Conservation (phyloP, 768 basidiomycete genomes). For the Pisolithus orientalis region DNA sequence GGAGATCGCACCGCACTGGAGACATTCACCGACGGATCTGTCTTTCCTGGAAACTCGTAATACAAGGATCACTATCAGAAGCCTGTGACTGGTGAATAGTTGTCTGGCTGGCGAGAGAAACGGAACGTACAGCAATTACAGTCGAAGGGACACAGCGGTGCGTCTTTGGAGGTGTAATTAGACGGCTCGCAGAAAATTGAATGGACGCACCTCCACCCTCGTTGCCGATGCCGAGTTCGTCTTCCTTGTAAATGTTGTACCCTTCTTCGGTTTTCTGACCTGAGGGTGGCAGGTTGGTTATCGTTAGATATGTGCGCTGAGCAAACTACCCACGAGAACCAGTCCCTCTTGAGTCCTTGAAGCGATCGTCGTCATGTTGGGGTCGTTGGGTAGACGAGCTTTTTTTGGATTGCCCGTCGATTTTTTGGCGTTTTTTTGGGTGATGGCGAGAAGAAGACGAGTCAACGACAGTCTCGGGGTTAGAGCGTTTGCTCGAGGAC, state of each 20-base stretch:
- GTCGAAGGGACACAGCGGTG: slow-evolving; percentile 82
- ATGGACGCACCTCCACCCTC: slow-evolving; percentile 62
- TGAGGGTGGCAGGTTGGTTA: slow-evolving; percentile 26
- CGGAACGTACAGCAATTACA: slow-evolving; percentile 73
- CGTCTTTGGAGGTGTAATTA: slow-evolving; percentile 45
- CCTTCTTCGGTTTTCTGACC: slow-evolving; percentile 80
- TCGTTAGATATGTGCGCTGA: slow-evolving; percentile 1
- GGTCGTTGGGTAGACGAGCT: slow-evolving; percentile 20
- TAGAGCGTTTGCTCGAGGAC: slow-evolving; percentile 22
- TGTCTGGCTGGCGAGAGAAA: neutral
- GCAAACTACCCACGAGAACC: slow-evolving; percentile 50
- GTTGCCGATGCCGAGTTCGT: slow-evolving; percentile 65
- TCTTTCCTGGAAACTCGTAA: neutral
- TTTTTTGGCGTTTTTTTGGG: slow-evolving; percentile 34
- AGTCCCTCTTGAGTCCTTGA: slow-evolving; percentile 71
- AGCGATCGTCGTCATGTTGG: slow-evolving; percentile 39
- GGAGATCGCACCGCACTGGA: neutral
- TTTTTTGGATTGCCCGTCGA: slow-evolving; percentile 13
- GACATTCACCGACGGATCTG: neutral
- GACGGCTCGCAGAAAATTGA: slow-evolving; percentile 10
- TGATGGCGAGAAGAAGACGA: slow-evolving; percentile 39
- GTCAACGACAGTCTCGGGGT: slow-evolving; percentile 61
- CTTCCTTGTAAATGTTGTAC: slow-evolving; percentile 73
- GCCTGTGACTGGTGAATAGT: slow-evolving; percentile 11
- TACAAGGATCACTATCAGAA: slow-evolving; percentile 12